These are phyloP conservation scores for Rubia tinctorum DNA, from an alignment of 305 asterid genomes.

Conservation along the genomic window DNA sequence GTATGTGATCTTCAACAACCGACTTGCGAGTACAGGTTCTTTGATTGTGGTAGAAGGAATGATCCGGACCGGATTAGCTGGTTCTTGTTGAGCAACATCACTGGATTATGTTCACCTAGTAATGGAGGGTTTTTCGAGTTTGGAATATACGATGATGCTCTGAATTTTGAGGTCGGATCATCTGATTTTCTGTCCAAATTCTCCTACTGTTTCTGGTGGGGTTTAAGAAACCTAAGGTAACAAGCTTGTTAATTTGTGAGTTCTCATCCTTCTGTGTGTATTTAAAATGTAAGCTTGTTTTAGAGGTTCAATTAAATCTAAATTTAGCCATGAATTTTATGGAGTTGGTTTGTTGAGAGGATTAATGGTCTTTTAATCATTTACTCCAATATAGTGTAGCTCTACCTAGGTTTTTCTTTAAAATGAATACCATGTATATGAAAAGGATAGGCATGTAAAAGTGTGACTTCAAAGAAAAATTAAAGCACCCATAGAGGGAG, in stretches of 20 bases:
- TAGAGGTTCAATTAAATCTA: neutral
- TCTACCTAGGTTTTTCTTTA: no score
- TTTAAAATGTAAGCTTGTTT: neutral
- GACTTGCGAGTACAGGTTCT: conserved; percentile 38
- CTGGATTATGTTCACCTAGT: conserved; percentile 32
- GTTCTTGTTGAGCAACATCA: conserved; percentile 48
- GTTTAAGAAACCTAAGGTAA: conserved; percentile 50
- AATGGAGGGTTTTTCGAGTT: conserved; percentile 30
- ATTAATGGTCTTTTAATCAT: no score
- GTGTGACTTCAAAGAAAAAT: no score
- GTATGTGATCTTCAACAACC: conserved; percentile 46
- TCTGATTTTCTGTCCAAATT: conserved; percentile 35
- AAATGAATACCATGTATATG: no score
- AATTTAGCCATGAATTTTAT: neutral
- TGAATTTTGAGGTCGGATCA: conserved; percentile 29
- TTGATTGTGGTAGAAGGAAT: conserved; percentile 34
- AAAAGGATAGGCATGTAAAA: no score
- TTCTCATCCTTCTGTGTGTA: neutral
- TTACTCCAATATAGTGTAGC: no score
- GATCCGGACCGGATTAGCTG: conserved; percentile 29
- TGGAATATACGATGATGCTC: conserved; percentile 46
- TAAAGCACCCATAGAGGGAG: no score
- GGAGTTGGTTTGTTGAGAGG: no score
- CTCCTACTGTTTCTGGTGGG: conserved; percentile 68
- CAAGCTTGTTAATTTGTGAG: neutral